Conservation (phyloP, 2,329 filamentous ascomycete species). For the Paraphoma sp. region DNA sequence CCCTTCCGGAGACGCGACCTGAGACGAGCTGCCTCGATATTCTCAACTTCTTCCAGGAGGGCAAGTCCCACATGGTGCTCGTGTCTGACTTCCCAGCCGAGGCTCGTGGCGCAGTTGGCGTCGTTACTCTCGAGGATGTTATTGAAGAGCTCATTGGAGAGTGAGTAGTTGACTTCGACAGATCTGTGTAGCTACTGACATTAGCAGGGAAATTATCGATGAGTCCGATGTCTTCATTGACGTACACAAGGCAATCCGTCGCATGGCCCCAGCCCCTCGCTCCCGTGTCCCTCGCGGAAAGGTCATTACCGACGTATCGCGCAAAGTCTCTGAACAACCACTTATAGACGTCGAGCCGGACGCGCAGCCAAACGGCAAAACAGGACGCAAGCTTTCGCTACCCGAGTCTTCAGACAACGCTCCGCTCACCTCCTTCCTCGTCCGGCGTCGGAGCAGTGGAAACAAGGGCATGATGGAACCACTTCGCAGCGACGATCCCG, state of each 20-base stretch:
- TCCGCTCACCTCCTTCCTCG: slow-evolving; percentile 48
- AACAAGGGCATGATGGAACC: slow-evolving; percentile 44
- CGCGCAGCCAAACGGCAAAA: slow-evolving; percentile 20
- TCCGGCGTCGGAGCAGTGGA: slow-evolving; percentile 55
- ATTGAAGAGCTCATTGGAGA: slow-evolving; percentile 99
- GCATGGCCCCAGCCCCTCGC: slow-evolving; percentile 83
- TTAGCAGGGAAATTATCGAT: slow-evolving; percentile 87
- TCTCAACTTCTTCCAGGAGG: slow-evolving; percentile 99
- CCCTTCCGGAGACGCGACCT: slow-evolving; percentile 90
- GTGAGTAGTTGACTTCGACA: slow-evolving; percentile 61
- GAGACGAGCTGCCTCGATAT: slow-evolving; percentile 98
- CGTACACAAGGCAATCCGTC: slow-evolving; percentile 95
- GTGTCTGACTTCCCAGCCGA: slow-evolving; percentile 93
- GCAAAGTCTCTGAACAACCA: slow-evolving; percentile 31
- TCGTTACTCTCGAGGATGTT: slow-evolving; percentile 95
- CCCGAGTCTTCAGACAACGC: slow-evolving; percentile 30
- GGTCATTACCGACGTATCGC: slow-evolving; percentile 54
- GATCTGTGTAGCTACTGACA: slow-evolving; percentile 11
- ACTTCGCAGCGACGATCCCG: slow-evolving; percentile 60
- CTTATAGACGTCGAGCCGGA: slow-evolving; percentile 25
- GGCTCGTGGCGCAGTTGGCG: slow-evolving; percentile 86
- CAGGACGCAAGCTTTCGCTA: slow-evolving; percentile 39
- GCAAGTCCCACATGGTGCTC: slow-evolving; percentile 98
- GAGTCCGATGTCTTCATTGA: slow-evolving; percentile 98
- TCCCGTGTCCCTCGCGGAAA: slow-evolving; percentile 68